These are phyloP conservation scores for Trametes hirsuta DNA, from an alignment of 1,284 basidiomycete genomes.

Conservation along the genomic window DNA sequence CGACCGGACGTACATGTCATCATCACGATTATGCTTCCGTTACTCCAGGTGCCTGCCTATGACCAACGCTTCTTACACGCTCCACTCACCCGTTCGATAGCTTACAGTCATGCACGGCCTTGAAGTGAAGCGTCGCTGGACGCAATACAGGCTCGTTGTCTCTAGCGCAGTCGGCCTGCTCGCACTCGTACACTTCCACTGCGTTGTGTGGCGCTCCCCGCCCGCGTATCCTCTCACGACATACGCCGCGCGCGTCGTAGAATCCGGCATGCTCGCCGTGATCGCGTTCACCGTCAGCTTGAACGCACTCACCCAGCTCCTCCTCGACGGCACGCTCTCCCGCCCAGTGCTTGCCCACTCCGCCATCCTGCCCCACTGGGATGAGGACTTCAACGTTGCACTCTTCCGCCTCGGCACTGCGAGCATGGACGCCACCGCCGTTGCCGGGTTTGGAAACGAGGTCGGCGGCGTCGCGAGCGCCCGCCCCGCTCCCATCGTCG, in stretches of 20 bases:
- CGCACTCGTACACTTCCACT: slow-evolving; percentile 67
- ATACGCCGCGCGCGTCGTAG: slow-evolving; percentile 71
- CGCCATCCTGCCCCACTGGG: slow-evolving; percentile 50
- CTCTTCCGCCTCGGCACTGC: slow-evolving; percentile 72
- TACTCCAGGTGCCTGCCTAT: slow-evolving; percentile 55
- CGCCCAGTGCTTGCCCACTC: slow-evolving; percentile 53
- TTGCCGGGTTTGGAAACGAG: slow-evolving; percentile 75
- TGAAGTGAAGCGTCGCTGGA: slow-evolving; percentile 61
- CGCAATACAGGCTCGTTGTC: slow-evolving; percentile 64
- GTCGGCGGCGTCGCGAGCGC: slow-evolving; percentile 54
- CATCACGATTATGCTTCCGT: slow-evolving; percentile 67
- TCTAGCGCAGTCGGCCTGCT: slow-evolving; percentile 63
- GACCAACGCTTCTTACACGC: not conserved
- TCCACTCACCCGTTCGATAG: slow-evolving; percentile 35
- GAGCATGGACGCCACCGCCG: slow-evolving; percentile 71
- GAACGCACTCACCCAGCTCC: slow-evolving; percentile 64
- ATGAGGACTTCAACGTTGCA: slow-evolving; percentile 75
- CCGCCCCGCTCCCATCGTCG: slow-evolving; percentile 19
- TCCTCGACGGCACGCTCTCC: slow-evolving; percentile 53
- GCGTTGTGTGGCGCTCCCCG: slow-evolving; percentile 54
- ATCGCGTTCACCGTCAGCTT: slow-evolving; percentile 60
- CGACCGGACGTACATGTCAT: slow-evolving; percentile 71
- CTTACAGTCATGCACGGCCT: slow-evolving; percentile 65
- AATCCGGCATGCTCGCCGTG: slow-evolving; percentile 57
- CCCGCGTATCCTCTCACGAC: slow-evolving; percentile 68